These are phyloP conservation scores for Austroboletus eburneus DNA, from an alignment of 768 basidiomycete genomes.

Conservation along the genomic window DNA sequence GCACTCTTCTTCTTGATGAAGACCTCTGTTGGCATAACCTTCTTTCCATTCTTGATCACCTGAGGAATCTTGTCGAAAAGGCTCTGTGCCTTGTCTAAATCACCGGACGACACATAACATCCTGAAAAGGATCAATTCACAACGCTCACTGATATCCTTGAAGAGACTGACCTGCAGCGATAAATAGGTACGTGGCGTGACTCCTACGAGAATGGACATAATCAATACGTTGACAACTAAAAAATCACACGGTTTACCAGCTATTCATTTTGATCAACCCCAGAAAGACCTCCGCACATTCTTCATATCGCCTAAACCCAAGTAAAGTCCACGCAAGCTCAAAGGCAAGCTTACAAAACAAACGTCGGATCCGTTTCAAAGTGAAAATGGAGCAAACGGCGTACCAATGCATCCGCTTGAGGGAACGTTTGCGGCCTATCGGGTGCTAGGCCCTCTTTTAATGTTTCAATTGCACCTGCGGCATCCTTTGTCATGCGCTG, in stretches of 20 bases:
- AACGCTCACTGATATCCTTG: background rate
- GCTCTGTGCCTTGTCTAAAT: slow-evolving; percentile 54
- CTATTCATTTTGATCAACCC: slow-evolving; percentile 61
- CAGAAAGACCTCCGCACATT: slow-evolving; percentile 65
- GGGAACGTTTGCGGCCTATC: slow-evolving; percentile 52
- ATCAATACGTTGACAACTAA: background rate
- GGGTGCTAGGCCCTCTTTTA: slow-evolving; percentile 54
- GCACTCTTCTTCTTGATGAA: slow-evolving; percentile 73
- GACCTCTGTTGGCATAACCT: slow-evolving; percentile 69
- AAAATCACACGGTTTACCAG: slow-evolving; percentile 44
- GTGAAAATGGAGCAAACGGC: background rate
- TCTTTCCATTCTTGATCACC: slow-evolving; percentile 57
- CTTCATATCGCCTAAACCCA: slow-evolving; percentile 57
- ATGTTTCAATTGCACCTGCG: slow-evolving; percentile 57
- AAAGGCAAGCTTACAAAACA: slow-evolving; percentile 73
- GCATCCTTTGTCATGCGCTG: slow-evolving; percentile 67
- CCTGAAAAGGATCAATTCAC: slow-evolving; percentile 33
- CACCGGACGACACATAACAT: slow-evolving; percentile 56
- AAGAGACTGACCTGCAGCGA: slow-evolving; percentile 56
- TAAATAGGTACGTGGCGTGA: slow-evolving; percentile 74
- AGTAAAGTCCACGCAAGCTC: slow-evolving; percentile 78
- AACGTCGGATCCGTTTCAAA: background rate
- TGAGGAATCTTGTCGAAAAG: slow-evolving; percentile 61
- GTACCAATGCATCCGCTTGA: slow-evolving; percentile 70
- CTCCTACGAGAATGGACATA: slow-evolving; percentile 43